Percentiles rank a stretch among this genome's conserved stretches.
These are phyloP conservation scores for Kockovaella imperatae DNA, from an alignment of 768 basidiomycete genomes.

Conservation along the genomic window DNA sequence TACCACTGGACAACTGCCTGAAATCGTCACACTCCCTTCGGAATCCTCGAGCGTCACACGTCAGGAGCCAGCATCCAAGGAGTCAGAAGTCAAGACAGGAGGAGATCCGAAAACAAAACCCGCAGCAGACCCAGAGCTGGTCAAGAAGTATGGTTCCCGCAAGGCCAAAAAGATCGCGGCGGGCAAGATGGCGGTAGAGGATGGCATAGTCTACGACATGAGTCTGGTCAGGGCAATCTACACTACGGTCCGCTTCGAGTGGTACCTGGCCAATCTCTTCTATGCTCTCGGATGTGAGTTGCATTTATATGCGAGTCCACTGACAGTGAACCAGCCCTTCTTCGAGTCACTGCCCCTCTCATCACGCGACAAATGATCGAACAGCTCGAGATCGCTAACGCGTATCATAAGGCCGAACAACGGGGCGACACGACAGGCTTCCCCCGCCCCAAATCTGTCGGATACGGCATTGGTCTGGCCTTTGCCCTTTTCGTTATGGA, in stretches of 20 bases:
- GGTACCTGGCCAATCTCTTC: conserved; percentile 12
- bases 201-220: conserved; percentile 10
- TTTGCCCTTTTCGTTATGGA: conserved; percentile 56
- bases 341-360: conserved; percentile 17
- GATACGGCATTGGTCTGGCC: conserved; percentile 58
- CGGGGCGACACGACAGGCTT: conserved; percentile 11
- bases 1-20: too few species aligned
- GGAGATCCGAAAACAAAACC: too few species aligned
- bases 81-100: too few species aligned
- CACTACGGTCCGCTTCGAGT: conserved; percentile 5
- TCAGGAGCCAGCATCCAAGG: too few species aligned
- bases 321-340: conserved; percentile 1
- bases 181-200: conserved; percentile 4
- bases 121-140: not conserved
- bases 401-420: conserved; percentile 45
- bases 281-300: conserved; percentile 14
- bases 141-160: conserved; percentile 2
- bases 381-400: conserved; percentile 9
- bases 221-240: conserved; percentile 18
- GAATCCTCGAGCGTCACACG: too few species aligned
- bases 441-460: conserved; percentile 50
- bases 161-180: conserved; percentile 6
- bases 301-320: not conserved
- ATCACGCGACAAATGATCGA: conserved; percentile 17
- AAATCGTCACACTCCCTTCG: too few species aligned